These are phyloP conservation scores for Tylopilus balloui DNA, from an alignment of 768 basidiomycete species.

Conservation along the genomic window DNA sequence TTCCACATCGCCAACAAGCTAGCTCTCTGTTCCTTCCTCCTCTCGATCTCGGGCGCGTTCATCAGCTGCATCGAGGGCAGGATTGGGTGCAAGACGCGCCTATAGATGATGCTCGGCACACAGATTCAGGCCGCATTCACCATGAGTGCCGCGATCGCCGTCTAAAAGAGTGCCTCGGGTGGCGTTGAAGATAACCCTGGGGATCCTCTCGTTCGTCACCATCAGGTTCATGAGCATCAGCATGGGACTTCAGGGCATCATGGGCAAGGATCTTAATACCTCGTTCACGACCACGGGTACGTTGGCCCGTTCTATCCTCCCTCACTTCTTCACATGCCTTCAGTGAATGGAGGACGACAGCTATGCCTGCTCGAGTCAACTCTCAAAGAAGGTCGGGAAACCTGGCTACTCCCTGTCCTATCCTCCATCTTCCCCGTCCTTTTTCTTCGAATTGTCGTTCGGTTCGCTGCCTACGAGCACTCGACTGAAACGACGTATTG, in stretches of 20 bases:
- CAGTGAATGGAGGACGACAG: no score
- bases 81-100: slow-evolving; percentile 66
- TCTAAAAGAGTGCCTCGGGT: slow-evolving; percentile 64
- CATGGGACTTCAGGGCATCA: slow-evolving; percentile 81
- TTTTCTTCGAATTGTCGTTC: no score
- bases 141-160: slow-evolving; percentile 63
- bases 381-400: no score
- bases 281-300: slow-evolving; percentile 75
- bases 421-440: no score
- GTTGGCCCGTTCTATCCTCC: slow-evolving; percentile 26
- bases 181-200: slow-evolving; percentile 52
- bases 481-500: no score
- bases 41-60: slow-evolving; percentile 76
- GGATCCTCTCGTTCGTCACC: slow-evolving; percentile 65
- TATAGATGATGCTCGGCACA: slow-evolving; percentile 70
- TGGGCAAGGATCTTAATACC: slow-evolving; percentile 75
- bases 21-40: slow-evolving; percentile 71
- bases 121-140: slow-evolving; percentile 73
- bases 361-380: no score
- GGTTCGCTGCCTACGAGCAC: no score
- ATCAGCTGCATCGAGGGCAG: slow-evolving; percentile 81
- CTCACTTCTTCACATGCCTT: no score
- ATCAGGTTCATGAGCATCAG: slow-evolving; percentile 73
- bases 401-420: no score
- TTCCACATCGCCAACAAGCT: slow-evolving; percentile 84